These are phyloP conservation scores for Pichia californica DNA, from an alignment of 805 yeast genomes.

Conservation along the genomic window DNA sequence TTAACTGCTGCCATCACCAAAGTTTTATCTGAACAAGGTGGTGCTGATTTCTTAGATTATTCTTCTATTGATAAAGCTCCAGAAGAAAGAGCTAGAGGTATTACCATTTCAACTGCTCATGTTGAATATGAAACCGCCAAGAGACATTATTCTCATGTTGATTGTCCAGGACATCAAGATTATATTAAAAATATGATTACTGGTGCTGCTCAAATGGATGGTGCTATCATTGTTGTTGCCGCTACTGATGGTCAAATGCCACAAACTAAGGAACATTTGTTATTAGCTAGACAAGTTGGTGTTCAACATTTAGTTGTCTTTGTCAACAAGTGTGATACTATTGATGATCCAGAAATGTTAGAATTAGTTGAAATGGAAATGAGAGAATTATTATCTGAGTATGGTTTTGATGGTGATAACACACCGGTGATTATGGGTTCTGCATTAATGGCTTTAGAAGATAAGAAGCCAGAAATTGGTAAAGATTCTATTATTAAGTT, in stretches of 20 bases:
- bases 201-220: slow-evolving; percentile 99
- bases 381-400: slow-evolving; percentile 88
- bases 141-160: slow-evolving; percentile 97
- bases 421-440: slow-evolving; percentile 98
- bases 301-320: slow-evolving; percentile 95
- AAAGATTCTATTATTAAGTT: slow-evolving; percentile 73
- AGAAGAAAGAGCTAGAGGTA: slow-evolving; percentile 99
- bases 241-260: slow-evolving; percentile 99
- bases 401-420: slow-evolving; percentile 97
- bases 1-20: slow-evolving; percentile 98
- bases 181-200: slow-evolving; percentile 98
- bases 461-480: slow-evolving; percentile 85
- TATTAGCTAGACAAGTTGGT: slow-evolving; percentile 99
- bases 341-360: slow-evolving; percentile 98
- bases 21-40: slow-evolving; percentile 80
- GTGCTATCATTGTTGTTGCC: slow-evolving; percentile 98
- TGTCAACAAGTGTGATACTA: slow-evolving; percentile 96
- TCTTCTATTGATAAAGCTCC: slow-evolving; percentile 94
- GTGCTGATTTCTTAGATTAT: slow-evolving; percentile 91
- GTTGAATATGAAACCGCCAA: slow-evolving; percentile 93
- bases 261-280: slow-evolving; percentile 97
- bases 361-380: slow-evolving; percentile 99
- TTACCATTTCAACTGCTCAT: slow-evolving; percentile 95
- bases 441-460: slow-evolving; percentile 94
- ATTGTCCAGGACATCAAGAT: slow-evolving; percentile 98